Base-by-base conservation (phyloP, 345 rosid species). In the Trapa incisa region DNA sequence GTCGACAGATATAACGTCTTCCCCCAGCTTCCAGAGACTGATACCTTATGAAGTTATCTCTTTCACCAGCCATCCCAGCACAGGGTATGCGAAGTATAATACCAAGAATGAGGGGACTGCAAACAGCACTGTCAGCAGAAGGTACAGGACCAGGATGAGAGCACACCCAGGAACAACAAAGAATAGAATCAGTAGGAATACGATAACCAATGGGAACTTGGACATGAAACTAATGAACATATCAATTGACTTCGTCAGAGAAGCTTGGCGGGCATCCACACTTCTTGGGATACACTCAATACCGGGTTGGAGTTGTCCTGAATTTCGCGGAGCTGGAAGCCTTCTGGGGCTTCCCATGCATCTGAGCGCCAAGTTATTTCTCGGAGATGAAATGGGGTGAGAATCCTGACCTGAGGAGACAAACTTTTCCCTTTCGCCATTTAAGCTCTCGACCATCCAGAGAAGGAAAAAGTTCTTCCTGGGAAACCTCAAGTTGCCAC, bases 391-490 rank as follows among this genome's bases (percentile, higher is more conserved):
- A 63, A 69, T 67, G 32, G 53, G 14, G 63, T 68, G 78, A 63
- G n/a, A 67, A 65, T 73, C 80, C 67, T 56, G 73, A 39, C 17
- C 56, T 57, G 45, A 67, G 77, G 78, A 71, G 66, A 58, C 10
- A 42, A 53, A 66, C 61, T 72, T 77, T 43, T 68, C 77, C 69
- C 70, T 50, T 48, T 74, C 73, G 3, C 73, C 76, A 66, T 75
- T 76, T 73, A 74, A 64, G 75, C 77, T 76, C 74, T 81, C 85
- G 50, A 81, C 77, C 82, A 81, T 81, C 85, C 82, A 81, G 15
- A 81, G 80, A 10, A 81, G 68, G 64, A 79, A 76, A 62, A 70
- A 81, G 77, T 81, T 81, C 72, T 81, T 81, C 48, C 76, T 29
- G 12, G 85, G 85, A 47, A 78, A 79, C 71, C 67, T 74, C 16